A percentile compares a stretch with the other conserved stretches of the same genome.
phyloP scores from a whole-genome alignment of 176 grass and related monocot genomes.

The Zoysia japonica region DNA sequence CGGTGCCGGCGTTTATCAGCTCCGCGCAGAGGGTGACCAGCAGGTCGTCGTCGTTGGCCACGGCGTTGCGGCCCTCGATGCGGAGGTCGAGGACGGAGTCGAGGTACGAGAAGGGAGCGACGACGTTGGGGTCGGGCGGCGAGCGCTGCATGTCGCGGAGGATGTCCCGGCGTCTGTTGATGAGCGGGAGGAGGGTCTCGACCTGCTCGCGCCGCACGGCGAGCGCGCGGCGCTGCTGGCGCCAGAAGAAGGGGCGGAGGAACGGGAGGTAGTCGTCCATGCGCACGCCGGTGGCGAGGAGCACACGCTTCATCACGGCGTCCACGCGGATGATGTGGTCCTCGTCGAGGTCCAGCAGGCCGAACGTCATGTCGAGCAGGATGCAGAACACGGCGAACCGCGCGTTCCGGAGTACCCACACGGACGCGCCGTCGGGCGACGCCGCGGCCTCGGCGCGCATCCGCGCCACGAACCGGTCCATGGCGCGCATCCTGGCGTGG shows the following conservation, averaged over 20 bases:
- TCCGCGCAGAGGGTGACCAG: slow-evolving; percentile 86
- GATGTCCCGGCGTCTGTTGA: slow-evolving; percentile 64
- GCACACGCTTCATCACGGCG: slow-evolving; percentile 81
- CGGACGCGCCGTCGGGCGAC: slow-evolving; percentile 45
- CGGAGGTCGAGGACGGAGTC: slow-evolving; percentile 76
- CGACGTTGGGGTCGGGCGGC: slow-evolving; percentile 30
- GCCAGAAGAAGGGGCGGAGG: slow-evolving; percentile 68
- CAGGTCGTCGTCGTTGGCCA: slow-evolving; percentile 55
- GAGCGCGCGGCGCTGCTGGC: slow-evolving; percentile 55
- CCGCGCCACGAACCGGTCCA: slow-evolving; percentile 81
- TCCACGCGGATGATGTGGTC: slow-evolving; percentile 63
- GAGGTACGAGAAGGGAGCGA: slow-evolving; percentile 87
- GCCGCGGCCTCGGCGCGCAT: slow-evolving; percentile 60
- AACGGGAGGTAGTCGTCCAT: slow-evolving; percentile 98
- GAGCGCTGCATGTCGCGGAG: slow-evolving; percentile 35
- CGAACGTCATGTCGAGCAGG: slow-evolving; percentile 88
- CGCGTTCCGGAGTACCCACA: slow-evolving; percentile 94
- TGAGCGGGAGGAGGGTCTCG: slow-evolving; percentile 64
- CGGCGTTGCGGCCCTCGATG: slow-evolving; percentile 50
- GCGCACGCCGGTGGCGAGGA: slow-evolving; percentile 54
- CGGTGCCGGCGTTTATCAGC: slow-evolving; percentile 84
- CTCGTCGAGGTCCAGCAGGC: slow-evolving; percentile 77
- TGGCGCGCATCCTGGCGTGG: slow-evolving; percentile 54
- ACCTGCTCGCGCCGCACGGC: slow-evolving; percentile 70
- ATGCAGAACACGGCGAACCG: slow-evolving; percentile 92